Evolutionary conservation across 2,329 filamentous ascomycete genomes (phyloP).

Genomic region (Hymenotorrendiella dingleyae): DNA sequence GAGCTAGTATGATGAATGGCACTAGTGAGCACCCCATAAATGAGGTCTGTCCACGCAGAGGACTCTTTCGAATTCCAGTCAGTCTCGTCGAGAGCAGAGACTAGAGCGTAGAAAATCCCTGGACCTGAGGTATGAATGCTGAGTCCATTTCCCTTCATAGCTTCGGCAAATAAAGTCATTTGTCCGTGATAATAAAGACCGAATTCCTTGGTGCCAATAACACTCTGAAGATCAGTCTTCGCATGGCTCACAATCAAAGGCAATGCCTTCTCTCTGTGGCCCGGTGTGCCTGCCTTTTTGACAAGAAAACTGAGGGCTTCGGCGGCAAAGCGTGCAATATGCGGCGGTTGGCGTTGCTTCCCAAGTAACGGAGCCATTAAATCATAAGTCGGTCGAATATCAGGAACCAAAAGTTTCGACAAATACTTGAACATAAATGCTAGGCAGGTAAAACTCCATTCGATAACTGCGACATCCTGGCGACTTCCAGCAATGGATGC

Average conservation of each 20-base stretch:
- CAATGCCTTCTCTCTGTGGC: slow-evolving; percentile 69
- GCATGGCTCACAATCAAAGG: slow-evolving; percentile 65
- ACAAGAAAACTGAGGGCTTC: slow-evolving; percentile 93
- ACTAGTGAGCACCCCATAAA: slow-evolving; percentile 72
- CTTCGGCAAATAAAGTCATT: slow-evolving; percentile 88
- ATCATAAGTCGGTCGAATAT: slow-evolving; percentile 77
- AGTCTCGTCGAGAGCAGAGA: slow-evolving; percentile 40
- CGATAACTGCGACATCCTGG: slow-evolving; percentile 80
- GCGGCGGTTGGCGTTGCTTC: slow-evolving; percentile 72
- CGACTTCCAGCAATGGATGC: slow-evolving; percentile 72
- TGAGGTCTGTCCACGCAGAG: slow-evolving; percentile 54
- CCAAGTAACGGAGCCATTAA: slow-evolving; percentile 81
- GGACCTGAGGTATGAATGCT: slow-evolving; percentile 55
- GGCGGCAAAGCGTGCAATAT: slow-evolving; percentile 87
- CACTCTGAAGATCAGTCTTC: slow-evolving; percentile 57
- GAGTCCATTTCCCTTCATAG: slow-evolving; percentile 58
- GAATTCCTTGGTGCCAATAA: slow-evolving; percentile 50
- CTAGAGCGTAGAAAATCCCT: slow-evolving; percentile 45
- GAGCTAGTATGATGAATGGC: slow-evolving; percentile 74
- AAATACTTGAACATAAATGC: slow-evolving; percentile 98
- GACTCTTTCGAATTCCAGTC: slow-evolving; percentile 39
- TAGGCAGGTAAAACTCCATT: slow-evolving; percentile 93
- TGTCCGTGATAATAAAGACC: slow-evolving; percentile 76
- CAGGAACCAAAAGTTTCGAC: slow-evolving; percentile 76
- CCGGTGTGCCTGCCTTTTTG: slow-evolving; percentile 75